phyloP scores from a whole-genome alignment of 2,329 filamentous ascomycete species.

The Beauveria rudraprayagi region DNA sequence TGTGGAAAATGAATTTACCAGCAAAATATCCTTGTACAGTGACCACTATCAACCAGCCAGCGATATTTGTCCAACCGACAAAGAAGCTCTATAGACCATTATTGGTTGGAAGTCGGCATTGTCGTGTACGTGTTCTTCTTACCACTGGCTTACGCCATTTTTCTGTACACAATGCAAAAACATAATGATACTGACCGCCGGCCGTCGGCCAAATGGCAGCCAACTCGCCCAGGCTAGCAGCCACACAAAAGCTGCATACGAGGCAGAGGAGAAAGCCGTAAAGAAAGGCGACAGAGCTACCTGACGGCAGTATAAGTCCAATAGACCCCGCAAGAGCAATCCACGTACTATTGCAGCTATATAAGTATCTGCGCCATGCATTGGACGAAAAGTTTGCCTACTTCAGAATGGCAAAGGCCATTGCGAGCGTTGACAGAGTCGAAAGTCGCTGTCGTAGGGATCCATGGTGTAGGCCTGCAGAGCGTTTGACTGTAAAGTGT shows the following conservation, averaged over 20 bases:
- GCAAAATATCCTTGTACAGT: constrained; percentile 36
- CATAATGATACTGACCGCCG: constrained; percentile 39
- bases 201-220: constrained; percentile 38
- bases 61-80: constrained; percentile 37
- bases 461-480: constrained; percentile 14
- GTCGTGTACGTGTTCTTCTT: neutral
- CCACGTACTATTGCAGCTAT: constrained; percentile 18
- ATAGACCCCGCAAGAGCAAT: constrained; percentile 34
- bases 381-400: constrained; percentile 2
- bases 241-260: constrained; percentile 34
- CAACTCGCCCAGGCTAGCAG: constrained; percentile 34
- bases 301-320: constrained; percentile 33
- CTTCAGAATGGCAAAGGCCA: constrained; percentile 40
- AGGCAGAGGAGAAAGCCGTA: constrained; percentile 40
- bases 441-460: constrained; percentile 27
- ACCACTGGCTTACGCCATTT: constrained; percentile 31
- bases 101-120: neutral
- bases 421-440: constrained; percentile 30
- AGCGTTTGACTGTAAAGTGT: neutral
- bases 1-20: constrained; percentile 19
- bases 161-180: constrained; percentile 31
- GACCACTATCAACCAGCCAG: constrained; percentile 36
- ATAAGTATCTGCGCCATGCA: neutral
- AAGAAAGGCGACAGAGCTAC: constrained; percentile 32
- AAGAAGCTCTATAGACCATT: constrained; percentile 29